Evolutionary conservation across 257 asterid genomes (phyloP).

Genomic region (Rehmannia glutinosa): DNA sequence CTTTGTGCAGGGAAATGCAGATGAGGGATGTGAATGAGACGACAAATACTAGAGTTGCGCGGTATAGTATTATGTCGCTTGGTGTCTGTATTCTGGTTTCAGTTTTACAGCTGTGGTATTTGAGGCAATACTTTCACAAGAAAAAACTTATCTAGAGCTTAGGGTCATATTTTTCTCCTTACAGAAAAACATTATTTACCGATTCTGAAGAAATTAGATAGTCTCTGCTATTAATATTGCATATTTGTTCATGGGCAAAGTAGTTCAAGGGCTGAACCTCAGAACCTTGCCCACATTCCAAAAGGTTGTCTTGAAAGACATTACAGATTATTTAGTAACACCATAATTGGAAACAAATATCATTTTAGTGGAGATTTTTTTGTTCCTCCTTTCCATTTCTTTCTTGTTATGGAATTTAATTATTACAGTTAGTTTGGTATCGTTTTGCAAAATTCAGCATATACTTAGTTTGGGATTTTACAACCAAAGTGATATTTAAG

Average conservation of each 20-base stretch:
- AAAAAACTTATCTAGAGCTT: slow-evolving; percentile 55
- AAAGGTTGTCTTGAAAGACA: neutral
- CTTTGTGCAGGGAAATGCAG: slow-evolving; percentile 46
- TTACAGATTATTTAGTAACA: neutral
- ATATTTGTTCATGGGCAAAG: no score
- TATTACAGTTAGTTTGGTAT: neutral
- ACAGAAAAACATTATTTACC: neutral
- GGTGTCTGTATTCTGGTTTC: slow-evolving; percentile 50
- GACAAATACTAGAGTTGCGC: slow-evolving; percentile 53
- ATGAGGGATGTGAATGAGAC: slow-evolving; percentile 46
- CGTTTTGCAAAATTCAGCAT: neutral
- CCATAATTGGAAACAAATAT: neutral
- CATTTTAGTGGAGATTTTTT: neutral
- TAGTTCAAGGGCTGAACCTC: neutral
- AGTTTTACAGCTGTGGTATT: slow-evolving; percentile 40
- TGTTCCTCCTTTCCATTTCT: neutral
- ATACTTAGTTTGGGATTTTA: no score
- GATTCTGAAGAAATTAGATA: neutral
- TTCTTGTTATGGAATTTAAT: neutral
- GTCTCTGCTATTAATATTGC: neutral
- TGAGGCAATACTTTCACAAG: slow-evolving; percentile 58
- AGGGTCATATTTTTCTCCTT: no score
- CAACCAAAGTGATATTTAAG: no score
- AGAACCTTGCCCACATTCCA: neutral
- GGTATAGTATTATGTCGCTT: slow-evolving; percentile 49